phyloP scores from a whole-genome alignment of 2,329 filamentous ascomycete species.

The Coleophoma eucalyptorum region DNA sequence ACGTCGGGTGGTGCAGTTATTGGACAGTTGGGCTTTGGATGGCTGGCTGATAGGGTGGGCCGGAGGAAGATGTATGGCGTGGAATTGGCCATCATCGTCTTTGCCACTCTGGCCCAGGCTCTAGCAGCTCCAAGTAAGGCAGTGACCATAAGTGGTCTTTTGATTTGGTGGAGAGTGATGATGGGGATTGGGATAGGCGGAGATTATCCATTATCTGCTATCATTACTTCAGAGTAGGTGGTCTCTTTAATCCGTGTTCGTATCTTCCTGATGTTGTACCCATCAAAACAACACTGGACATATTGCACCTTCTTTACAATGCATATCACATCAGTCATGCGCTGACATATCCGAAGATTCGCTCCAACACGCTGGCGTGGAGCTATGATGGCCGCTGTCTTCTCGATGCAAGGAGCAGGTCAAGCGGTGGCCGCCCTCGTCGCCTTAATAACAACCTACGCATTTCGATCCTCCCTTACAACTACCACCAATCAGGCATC shows the following conservation, averaged over 20 bases:
- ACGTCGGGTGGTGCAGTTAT: constrained; percentile 77
- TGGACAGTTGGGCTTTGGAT: constrained; percentile 75
- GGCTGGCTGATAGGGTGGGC: constrained; percentile 71
- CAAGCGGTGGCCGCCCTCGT: constrained; percentile 70
- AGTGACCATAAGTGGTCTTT: constrained; percentile 53
- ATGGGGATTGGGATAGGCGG: constrained; percentile 80
- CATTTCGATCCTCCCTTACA: constrained; percentile 53
- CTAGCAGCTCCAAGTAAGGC: constrained; percentile 57
- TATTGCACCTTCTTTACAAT: too few species aligned
- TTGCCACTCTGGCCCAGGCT: constrained; percentile 64
- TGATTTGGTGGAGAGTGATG: constrained; percentile 74
- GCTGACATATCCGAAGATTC: constrained; percentile 44
- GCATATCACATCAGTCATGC: too few species aligned
- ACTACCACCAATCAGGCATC: constrained; percentile 36
- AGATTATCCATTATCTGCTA: constrained; percentile 76
- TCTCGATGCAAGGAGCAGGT: constrained; percentile 83
- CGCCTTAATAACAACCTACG: constrained; percentile 63
- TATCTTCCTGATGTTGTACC: background rate
- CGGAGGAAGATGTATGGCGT: constrained; percentile 81
- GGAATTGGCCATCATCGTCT: constrained; percentile 69
- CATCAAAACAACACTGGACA: too few species aligned
- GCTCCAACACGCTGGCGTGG: constrained; percentile 78
- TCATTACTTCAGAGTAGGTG: constrained; percentile 63
- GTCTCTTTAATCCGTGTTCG: background rate
- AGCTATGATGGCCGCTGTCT: constrained; percentile 79